Base-by-base conservation (phyloP, 2,329 filamentous ascomycete genomes). In the Epichloe amarillans region DNA sequence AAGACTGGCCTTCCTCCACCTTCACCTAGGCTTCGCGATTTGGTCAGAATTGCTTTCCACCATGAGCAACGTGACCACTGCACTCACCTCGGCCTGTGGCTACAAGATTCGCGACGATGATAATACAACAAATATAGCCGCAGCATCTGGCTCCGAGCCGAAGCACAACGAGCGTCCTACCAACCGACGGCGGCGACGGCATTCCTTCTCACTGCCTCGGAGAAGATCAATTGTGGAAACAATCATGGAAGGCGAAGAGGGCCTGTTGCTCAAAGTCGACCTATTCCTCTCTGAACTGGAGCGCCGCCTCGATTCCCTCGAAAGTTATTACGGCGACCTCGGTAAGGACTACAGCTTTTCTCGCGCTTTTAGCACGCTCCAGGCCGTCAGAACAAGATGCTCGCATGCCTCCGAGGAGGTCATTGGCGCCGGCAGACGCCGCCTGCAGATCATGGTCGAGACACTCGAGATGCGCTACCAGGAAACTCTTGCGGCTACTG, bases 321-420 rank as follows among this genome's bases (percentile, higher is more conserved):
- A 98, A 68, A 82, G 80, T 56, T 95, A 95, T 62, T 95, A 95
- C 62, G 84, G 87, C 56, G 88, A 94, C 62, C 70, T 89, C 53
- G 84, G 84, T 54, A 77, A 94, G 58, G 93, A 98, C 65, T 77
- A 84, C 43, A 86, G 88, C 61, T 82, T 97, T 51, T 83, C 86
- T 42, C 81, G 87, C 57, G 88, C 91, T 19, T 95, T 95, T 67
- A 76, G 83, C 15, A 95, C 90, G 0, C 73, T 98, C 2, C 84
- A 91, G 61, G 83, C 88, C 7, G 90, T 98, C 26, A 83, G 90
- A 54, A 83, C 88, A 57, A 82, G 88, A 60, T 98, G 93, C 67
- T 88, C 88, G 39, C 82, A 90, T 56, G 89, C 91, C 19, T 94
- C 90, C 1, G 91, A 88, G 55, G 91, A 93, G 62, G 79, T 96